phyloP scores from a whole-genome alignment of 495 filamentous ascomycete genomes.

The Eremomyces bilateralis region DNA sequence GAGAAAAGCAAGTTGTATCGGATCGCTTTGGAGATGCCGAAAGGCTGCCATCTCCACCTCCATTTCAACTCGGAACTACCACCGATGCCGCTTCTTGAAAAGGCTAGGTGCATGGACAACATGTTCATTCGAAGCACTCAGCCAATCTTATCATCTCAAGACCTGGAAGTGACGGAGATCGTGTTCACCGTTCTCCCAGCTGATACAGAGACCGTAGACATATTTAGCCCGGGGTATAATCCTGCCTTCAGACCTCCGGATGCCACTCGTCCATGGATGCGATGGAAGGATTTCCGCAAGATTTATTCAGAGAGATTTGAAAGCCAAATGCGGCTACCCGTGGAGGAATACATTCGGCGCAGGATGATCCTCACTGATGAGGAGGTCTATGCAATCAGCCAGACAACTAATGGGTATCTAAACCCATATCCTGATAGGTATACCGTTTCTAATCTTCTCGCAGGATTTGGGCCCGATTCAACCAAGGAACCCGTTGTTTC shows the following conservation, averaged over 20 bases:
- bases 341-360: constrained; percentile 10
- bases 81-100: constrained; percentile 11
- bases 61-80: constrained; percentile 21
- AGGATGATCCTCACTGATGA: constrained; percentile 14
- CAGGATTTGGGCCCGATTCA: constrained; percentile 21
- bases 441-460: neutral
- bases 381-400: constrained; percentile 10
- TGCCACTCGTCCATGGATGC: constrained; percentile 12
- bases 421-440: neutral
- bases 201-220: constrained; percentile 7
- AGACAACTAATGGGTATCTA: constrained; percentile 15
- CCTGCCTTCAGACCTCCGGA: constrained; percentile 6
- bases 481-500: constrained; percentile 19
- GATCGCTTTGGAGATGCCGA: constrained; percentile 15
- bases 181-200: constrained; percentile 16
- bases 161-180: constrained; percentile 13
- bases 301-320: constrained; percentile 2
- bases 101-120: constrained; percentile 7
- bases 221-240: constrained; percentile 14
- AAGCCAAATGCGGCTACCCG: constrained; percentile 4
- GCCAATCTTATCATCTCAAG: constrained; percentile 7
- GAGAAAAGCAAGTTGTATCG: constrained; percentile 14
- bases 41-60: constrained; percentile 18
- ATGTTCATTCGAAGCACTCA: constrained; percentile 17
- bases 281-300: constrained; percentile 11